Evolutionary conservation across 1,284 basidiomycete genomes (phyloP).

Genomic region (Apiotrichum veenhuisii): DNA sequence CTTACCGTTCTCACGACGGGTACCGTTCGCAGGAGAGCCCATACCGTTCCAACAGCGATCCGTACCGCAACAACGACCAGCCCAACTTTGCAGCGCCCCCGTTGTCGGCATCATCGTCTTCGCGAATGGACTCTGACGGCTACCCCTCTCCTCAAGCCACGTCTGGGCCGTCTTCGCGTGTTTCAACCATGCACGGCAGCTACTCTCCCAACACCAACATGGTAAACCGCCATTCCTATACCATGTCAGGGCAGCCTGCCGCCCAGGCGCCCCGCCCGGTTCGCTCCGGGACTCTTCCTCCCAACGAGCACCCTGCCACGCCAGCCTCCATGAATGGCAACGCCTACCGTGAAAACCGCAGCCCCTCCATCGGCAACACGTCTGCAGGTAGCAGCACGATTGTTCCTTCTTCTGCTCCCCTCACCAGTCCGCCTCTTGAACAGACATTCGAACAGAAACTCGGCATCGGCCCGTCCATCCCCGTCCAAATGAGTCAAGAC

Average conservation of each 20-base stretch:
- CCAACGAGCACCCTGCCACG: slow-evolving; percentile 28
- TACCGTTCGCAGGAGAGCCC: slow-evolving; percentile 3
- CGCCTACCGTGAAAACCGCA: slow-evolving; percentile 15
- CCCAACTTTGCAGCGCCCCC: slow-evolving; percentile 31
- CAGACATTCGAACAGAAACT: slow-evolving; percentile 39
- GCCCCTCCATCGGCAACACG: slow-evolving; percentile 8
- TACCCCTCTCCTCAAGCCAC: slow-evolving; percentile 10
- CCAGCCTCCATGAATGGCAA: slow-evolving; percentile 13
- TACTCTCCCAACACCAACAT: slow-evolving; percentile 42
- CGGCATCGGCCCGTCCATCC: slow-evolving; percentile 25
- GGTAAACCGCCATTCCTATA: slow-evolving; percentile 42
- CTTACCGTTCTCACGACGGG: background rate
- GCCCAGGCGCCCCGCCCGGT: slow-evolving; percentile 39
- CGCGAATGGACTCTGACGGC: slow-evolving; percentile 22
- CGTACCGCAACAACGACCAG: slow-evolving; percentile 6
- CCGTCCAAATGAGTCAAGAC: slow-evolving; percentile 17
- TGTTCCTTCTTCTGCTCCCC: slow-evolving; percentile 22
- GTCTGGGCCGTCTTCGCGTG: slow-evolving; percentile 14
- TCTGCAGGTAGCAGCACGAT: slow-evolving; percentile 15
- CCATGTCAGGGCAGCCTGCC: slow-evolving; percentile 3
- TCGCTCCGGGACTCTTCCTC: slow-evolving; percentile 45
- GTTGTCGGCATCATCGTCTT: slow-evolving; percentile 22
- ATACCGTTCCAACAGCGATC: background rate
- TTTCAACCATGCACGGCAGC: slow-evolving; percentile 21
- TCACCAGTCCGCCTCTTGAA: slow-evolving; percentile 34